Base-by-base conservation (phyloP, 2,329 filamentous ascomycete genomes). In the Cladophialophora carrionii region DNA sequence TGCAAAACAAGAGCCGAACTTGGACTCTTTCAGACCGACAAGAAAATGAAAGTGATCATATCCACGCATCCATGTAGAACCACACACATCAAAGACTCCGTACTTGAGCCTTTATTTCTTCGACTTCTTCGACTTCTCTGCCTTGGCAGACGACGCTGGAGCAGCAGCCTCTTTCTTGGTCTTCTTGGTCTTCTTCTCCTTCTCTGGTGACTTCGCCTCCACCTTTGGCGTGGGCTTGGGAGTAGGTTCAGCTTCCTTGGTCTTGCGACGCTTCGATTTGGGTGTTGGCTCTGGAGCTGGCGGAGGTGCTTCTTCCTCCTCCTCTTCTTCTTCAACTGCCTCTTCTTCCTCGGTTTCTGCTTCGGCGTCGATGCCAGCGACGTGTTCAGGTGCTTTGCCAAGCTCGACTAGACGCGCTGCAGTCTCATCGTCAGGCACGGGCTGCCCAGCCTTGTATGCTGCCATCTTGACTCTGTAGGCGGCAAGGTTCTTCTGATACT, bases 401-500 rank as follows among this genome's bases (percentile, higher is more conserved):
- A 77, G 75, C 65, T 80, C 76, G 59, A 80, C 78, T 32, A 79
- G 78, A 73, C 78, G 78, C 20, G 79, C 78, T 66, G 79, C 78
- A 51, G 77, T 76, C 0, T 81, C 76, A 55, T 82, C 81, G 37
- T 78, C 74, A 20, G 75, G 76, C 59, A 80, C 75, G 14, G 77
- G 77, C 52, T 76, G 77, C n/a, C 78, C 79, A 58, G 82, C 82
- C 72, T 85, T 83, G 78, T 88, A 89, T 3, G 79, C 80, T 57
- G 79, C 79, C 73, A 85, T 79, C 59, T 84, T 81, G 62, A 81
- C 77, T 70, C 85, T 82, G 77, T 86, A 88, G 51, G 80, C 76
- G 56, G 83, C 82, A 69, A 87, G 79, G 65, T 85, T 85, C 66
- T 79, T 77, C 67, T 82, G 79, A 74, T 88, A 88, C n/a, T 83